Evolutionary conservation across 2,329 filamentous ascomycete genomes (phyloP).

Genomic region (Aplosporella prunicola): DNA sequence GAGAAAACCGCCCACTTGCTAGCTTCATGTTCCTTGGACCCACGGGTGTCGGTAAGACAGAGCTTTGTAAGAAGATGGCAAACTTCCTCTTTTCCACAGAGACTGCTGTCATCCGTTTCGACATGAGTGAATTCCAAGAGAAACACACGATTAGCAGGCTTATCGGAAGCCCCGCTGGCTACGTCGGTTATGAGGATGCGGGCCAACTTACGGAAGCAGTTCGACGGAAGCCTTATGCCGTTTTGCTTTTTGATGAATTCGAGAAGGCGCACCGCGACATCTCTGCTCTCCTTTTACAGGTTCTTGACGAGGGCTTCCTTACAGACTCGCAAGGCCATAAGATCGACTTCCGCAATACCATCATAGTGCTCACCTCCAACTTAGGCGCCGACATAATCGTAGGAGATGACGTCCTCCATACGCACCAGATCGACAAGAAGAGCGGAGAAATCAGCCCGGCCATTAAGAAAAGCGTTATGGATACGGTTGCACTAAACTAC

Average conservation of each 20-base stretch:
- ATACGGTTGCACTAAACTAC: slow-evolving; percentile 65
- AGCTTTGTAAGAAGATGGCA: slow-evolving; percentile 93
- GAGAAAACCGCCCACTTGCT: slow-evolving; percentile 82
- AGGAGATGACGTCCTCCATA: slow-evolving; percentile 56
- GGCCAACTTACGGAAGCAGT: slow-evolving; percentile 95
- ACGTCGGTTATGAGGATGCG: slow-evolving; percentile 93
- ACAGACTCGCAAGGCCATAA: slow-evolving; percentile 94
- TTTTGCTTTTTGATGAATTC: slow-evolving; percentile 92
- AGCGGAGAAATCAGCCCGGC: slow-evolving; percentile 62
- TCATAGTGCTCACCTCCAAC: slow-evolving; percentile 94
- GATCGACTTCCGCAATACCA: slow-evolving; percentile 91
- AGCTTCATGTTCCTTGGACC: slow-evolving; percentile 98
- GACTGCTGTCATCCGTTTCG: slow-evolving; percentile 82
- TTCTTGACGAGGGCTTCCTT: slow-evolving; percentile 90
- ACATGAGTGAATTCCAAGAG: slow-evolving; percentile 97
- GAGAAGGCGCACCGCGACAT: slow-evolving; percentile 97
- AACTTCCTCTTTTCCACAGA: slow-evolving; percentile 89
- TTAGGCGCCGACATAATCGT: slow-evolving; percentile 87
- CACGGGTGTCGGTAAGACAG: slow-evolving; percentile 94
- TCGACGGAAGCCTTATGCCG: slow-evolving; percentile 86
- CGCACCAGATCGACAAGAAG: slow-evolving; percentile 48
- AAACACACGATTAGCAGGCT: slow-evolving; percentile 91
- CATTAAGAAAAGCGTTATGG: slow-evolving; percentile 75
- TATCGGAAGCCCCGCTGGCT: slow-evolving; percentile 87
- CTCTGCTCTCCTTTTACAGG: slow-evolving; percentile 80